Percentiles rank a stretch among this genome's conserved stretches.
Evolutionary conservation across 495 filamentous ascomycete genomes (phyloP).

Genomic region (Lasiosphaeris hirsuta): DNA sequence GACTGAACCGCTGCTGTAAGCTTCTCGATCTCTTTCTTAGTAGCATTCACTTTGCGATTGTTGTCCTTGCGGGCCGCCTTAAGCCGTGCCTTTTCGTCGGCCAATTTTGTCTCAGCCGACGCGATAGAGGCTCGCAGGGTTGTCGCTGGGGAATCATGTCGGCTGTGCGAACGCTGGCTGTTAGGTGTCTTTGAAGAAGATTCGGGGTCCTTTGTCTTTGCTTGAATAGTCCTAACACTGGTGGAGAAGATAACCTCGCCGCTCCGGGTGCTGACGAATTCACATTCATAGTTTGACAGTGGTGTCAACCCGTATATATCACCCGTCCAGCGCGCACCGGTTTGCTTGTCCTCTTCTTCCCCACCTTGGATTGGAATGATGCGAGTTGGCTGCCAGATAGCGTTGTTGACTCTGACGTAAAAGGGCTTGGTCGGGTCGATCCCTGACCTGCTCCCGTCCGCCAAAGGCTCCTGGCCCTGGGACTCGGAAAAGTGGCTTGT

Average conservation of each 20-base stretch:
- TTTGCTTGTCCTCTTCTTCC: conserved; percentile 43
- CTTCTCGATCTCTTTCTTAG: conserved; percentile 79
- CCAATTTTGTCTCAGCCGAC: conserved; percentile 71
- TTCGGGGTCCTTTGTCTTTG: conserved; percentile 61
- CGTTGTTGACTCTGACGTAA: conserved; percentile 83
- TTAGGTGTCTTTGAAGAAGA: conserved; percentile 40
- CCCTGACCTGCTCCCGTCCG: conserved; percentile 30
- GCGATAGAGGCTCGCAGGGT: conserved; percentile 85
- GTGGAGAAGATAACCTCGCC: conserved; percentile 71
- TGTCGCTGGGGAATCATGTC: conserved; percentile 82
- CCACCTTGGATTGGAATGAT: conserved; percentile 59
- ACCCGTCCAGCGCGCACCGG: conserved; percentile 62
- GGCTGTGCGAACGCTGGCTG: conserved; percentile 55
- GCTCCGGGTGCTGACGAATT: conserved; percentile 74
- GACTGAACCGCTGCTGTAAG: conserved; percentile 63
- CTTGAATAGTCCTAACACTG: conserved; percentile 73
- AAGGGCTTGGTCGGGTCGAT: conserved; percentile 71
- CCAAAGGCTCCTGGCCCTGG: conserved; percentile 17
- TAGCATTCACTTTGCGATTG: conserved; percentile 61
- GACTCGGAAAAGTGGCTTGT: conserved; percentile 61
- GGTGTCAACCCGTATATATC: conserved; percentile 88
- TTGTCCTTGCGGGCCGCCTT: conserved; percentile 78
- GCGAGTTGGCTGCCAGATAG: conserved; percentile 78
- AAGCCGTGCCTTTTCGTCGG: conserved; percentile 70
- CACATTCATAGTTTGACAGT: conserved; percentile 77